phyloP scores from a whole-genome alignment of 345 rosid genomes.

The Cardamine chenopodiifolia region DNA sequence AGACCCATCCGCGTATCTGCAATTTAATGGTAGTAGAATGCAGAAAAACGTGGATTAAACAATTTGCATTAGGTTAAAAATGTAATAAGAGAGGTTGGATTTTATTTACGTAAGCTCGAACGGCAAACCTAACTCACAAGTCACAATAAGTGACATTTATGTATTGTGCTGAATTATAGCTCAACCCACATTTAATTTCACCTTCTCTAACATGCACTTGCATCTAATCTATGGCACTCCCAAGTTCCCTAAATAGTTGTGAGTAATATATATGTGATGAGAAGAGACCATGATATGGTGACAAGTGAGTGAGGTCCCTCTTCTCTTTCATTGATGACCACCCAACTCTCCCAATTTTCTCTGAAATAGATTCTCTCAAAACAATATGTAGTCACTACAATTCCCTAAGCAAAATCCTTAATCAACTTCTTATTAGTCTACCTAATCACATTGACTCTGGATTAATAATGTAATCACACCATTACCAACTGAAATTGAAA shows the following conservation, averaged over 20 bases:
- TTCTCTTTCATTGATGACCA: constrained; percentile 28
- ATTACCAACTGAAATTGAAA: background rate
- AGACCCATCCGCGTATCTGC: constrained; percentile 55
- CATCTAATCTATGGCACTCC: constrained; percentile 26
- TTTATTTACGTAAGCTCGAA: constrained; percentile 13
- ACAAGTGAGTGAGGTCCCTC: constrained; percentile 25
- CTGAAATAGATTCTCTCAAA: constrained; percentile 22
- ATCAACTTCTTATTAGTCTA: constrained; percentile 12
- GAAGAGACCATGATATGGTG: constrained; percentile 34
- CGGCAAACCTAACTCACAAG: constrained; percentile 48
- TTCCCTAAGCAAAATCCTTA: background rate
- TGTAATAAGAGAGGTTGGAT: constrained; percentile 1
- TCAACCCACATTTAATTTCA: constrained; percentile 33
- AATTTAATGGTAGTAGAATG: background rate
- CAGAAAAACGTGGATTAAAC: background rate
- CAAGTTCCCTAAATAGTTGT: constrained; percentile 1
- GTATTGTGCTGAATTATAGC: constrained; percentile 40
- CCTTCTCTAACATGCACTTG: constrained; percentile 25
- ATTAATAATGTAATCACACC: background rate
- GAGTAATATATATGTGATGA: background rate
- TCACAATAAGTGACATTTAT: constrained; percentile 54
- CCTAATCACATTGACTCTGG: constrained; percentile 15
- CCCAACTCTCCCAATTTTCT: constrained; percentile 27
- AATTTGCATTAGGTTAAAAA: background rate
- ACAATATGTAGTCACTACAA: too few species aligned